Evolutionary conservation across 306 rosid genomes (phyloP).

Genomic region (Quillaja saponaria): DNA sequence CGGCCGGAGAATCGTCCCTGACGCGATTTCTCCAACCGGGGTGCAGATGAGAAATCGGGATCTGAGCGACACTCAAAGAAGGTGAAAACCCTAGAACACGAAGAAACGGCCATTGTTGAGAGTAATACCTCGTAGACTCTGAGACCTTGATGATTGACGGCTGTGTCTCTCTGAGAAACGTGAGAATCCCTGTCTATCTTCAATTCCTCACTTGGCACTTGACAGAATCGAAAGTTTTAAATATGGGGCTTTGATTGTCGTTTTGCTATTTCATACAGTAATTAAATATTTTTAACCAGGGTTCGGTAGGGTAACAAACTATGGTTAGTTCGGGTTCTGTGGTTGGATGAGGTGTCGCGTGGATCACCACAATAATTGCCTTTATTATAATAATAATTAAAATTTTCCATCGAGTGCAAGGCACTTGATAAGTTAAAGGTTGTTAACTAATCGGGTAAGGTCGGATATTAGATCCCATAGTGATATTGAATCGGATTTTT

Average conservation of each 20-base stretch:
- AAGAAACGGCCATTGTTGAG: constrained; percentile 50
- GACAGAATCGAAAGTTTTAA: not conserved
- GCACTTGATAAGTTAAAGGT: no score
- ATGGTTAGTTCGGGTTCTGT: constrained; percentile 14
- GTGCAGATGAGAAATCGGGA: constrained; percentile 44
- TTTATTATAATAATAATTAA: no score
- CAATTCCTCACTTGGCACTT: not conserved
- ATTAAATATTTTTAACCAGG: constrained; percentile 7
- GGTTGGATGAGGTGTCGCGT: no score
- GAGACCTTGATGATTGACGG: no score
- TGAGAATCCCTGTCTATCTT: not conserved
- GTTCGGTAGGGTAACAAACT: constrained; percentile 14
- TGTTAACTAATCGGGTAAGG: no score
- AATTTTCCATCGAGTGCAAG: no score
- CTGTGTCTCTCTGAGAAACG: not conserved
- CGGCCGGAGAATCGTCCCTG: constrained; percentile 20
- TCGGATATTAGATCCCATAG: no score
- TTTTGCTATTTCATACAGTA: no score
- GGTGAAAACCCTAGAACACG: constrained; percentile 40
- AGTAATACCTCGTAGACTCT: not conserved
- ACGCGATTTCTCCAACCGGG: constrained; percentile 33
- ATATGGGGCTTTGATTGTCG: constrained; percentile 25
- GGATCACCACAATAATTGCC: no score
- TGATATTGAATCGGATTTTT: no score
- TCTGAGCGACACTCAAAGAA: constrained; percentile 51